Base-by-base conservation (phyloP, 140 eudicot species). In the Anethum foeniculum region DNA sequence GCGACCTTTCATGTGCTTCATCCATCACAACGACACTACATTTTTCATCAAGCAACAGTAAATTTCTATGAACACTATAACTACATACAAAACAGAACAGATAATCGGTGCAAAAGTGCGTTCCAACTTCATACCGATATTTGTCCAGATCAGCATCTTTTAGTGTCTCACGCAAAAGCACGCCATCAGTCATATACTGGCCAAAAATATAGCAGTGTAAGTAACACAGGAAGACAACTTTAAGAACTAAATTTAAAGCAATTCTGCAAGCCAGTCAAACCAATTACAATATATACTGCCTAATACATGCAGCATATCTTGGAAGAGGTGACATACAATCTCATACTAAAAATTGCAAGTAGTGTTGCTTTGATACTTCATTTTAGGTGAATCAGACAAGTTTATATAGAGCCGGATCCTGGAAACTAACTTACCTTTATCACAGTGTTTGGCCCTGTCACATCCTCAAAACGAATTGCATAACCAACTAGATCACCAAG, bases 141-240 rank as follows among this genome's bases (percentile, higher is more conserved):
- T 92, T 94, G 77, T 94, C 99, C 69, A 94, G 95, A 80, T 94
- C 99, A 41, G 97, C 75, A 85, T 94, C 99, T 90, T 92, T 94
- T 75, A 94, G 84, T 2, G 97, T 92, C 85, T 94, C 99, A 69
- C 97, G 92, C 73, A 94, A 84, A 81, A 94, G 97, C 76, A 94
- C 96, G 62, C 99, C 99, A 82, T 94, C 99, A 25, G 99, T 94
- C 99, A 94, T 92, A 85, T 94, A 94, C 99, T 92, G 93, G 83
- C 81, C 84, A 34, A 71, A 85, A 65, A 52, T 82, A 82, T 49
- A 18, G 34, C 32, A 41, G 7, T 38, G 46, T 41, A 28, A 71
- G 64, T 44, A 19, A 48, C 16, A 47, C 30, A 64, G 43, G 49
- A 71, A 69, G 10, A 41, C 39, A 39, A 79, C 68, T 62, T 30